Conservation (phyloP, 768 basidiomycete genomes). For the Termitomyces bulborhizus region DNA sequence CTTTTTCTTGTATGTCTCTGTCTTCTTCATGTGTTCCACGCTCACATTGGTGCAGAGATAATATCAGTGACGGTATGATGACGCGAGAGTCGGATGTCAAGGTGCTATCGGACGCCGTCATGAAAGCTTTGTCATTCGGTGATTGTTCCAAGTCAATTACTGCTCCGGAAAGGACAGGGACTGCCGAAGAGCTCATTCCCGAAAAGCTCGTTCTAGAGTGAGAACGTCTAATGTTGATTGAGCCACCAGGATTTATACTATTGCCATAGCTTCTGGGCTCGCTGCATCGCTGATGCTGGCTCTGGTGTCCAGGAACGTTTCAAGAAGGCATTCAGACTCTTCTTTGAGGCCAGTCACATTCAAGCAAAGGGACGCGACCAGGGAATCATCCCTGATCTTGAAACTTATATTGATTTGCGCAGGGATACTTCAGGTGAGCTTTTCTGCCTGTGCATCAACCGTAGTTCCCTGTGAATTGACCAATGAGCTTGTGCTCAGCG, state of each 20-base stretch:
- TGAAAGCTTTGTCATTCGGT: constrained; percentile 59
- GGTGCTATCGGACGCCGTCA: constrained; percentile 57
- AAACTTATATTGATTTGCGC: constrained; percentile 65
- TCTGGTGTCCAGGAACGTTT: constrained; percentile 61
- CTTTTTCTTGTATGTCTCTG: constrained; percentile 38
- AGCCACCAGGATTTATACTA: not conserved
- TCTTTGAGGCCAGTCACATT: constrained; percentile 61
- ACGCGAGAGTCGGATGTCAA: no score
- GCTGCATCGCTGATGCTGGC: constrained; percentile 51
- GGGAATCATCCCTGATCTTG: constrained; percentile 55
- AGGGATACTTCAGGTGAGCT: constrained; percentile 62
- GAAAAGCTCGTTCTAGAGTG: constrained; percentile 67
- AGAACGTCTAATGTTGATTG: constrained; percentile 19
- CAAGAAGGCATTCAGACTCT: constrained; percentile 59
- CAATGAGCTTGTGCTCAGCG: constrained; percentile 19
- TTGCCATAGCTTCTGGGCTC: constrained; percentile 55
- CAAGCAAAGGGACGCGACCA: constrained; percentile 54
- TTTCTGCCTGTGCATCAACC: not conserved
- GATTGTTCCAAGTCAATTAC: constrained; percentile 26
- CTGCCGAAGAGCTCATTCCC: constrained; percentile 40
- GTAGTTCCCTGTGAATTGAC: not conserved
- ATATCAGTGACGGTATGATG: constrained; percentile 77
- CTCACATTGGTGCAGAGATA: constrained; percentile 35
- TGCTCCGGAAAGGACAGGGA: constrained; percentile 26
- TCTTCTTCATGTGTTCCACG: constrained; percentile 3